Evolutionary conservation across 1,139 yeast species (phyloP).

Genomic region (Pichia sp.): DNA sequence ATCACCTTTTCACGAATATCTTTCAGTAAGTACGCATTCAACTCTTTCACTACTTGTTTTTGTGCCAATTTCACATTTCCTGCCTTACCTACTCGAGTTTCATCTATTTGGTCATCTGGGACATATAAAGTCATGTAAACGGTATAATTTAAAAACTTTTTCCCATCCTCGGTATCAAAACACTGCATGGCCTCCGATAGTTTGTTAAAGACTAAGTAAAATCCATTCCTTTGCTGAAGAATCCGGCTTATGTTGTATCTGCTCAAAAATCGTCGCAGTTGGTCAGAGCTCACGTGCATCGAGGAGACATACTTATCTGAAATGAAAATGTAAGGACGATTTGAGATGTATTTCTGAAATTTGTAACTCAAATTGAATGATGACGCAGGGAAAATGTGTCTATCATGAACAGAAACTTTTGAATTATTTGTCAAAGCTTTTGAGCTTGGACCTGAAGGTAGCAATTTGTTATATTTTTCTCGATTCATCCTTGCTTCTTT

Average conservation of each 20-base stretch:
- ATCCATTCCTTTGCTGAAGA: conserved; percentile 59
- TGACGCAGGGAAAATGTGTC: conserved; percentile 33
- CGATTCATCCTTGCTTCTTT: conserved; percentile 4
- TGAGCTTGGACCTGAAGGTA: conserved; percentile 3
- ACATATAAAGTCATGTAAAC: conserved; percentile 52
- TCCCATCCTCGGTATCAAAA: conserved; percentile 63
- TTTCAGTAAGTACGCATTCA: conserved; percentile 57
- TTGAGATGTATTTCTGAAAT: conserved; percentile 44
- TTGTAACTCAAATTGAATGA: conserved; percentile 39
- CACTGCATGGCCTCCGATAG: conserved; percentile 63
- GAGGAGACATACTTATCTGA: conserved; percentile 52
- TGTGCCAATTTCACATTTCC: conserved; percentile 37
- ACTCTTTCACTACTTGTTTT: conserved; percentile 55
- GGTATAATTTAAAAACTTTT: conserved; percentile 44
- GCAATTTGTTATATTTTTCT: neutral
- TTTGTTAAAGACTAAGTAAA: conserved; percentile 65
- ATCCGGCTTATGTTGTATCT: conserved; percentile 65
- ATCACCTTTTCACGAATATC: conserved; percentile 73
- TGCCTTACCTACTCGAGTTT: conserved; percentile 27
- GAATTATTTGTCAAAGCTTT: neutral
- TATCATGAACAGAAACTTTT: conserved; percentile 27
- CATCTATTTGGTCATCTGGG: conserved; percentile 26
- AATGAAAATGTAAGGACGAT: conserved; percentile 54
- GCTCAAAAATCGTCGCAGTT: conserved; percentile 47
- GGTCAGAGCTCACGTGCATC: conserved; percentile 46